These are phyloP conservation scores for Ustilago shanxiensis DNA, from an alignment of 1,284 basidiomycete genomes.

Conservation along the genomic window DNA sequence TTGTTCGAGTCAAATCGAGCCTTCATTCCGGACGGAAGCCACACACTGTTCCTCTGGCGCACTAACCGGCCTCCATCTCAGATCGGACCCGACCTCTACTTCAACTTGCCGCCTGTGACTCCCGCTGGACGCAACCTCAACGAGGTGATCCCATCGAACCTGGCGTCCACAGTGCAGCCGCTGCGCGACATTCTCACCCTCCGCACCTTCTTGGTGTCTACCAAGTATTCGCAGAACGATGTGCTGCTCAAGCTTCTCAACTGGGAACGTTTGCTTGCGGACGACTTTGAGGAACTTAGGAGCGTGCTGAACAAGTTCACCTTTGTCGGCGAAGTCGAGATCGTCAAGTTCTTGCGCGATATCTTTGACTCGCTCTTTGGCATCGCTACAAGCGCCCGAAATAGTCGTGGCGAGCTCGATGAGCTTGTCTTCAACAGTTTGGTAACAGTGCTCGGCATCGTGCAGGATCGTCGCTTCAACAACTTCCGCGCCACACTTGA, in stretches of 20 bases:
- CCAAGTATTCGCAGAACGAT: slow-evolving; percentile 90
- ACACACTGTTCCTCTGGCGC: slow-evolving; percentile 75
- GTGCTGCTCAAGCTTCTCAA: slow-evolving; percentile 84
- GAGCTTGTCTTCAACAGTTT: slow-evolving; percentile 89
- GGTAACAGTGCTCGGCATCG: slow-evolving; percentile 83
- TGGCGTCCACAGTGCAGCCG: slow-evolving; percentile 60
- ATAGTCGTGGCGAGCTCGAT: slow-evolving; percentile 84
- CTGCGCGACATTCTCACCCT: slow-evolving; percentile 81
- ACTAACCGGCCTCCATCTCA: slow-evolving; percentile 46
- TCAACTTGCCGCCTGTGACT: slow-evolving; percentile 77
- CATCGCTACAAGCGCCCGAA: slow-evolving; percentile 82
- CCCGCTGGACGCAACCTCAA: slow-evolving; percentile 74
- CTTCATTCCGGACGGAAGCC: slow-evolving; percentile 91
- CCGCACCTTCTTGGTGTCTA: slow-evolving; percentile 91
- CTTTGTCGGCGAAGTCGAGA: slow-evolving; percentile 80
- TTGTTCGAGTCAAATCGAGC: slow-evolving; percentile 82
- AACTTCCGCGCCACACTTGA: slow-evolving; percentile 92
- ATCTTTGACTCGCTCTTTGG: slow-evolving; percentile 94
- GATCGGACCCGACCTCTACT: slow-evolving; percentile 75
- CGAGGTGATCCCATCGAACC: slow-evolving; percentile 57
- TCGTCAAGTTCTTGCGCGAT: slow-evolving; percentile 90
- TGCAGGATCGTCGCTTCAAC: slow-evolving; percentile 86
- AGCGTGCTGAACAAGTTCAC: slow-evolving; percentile 86
- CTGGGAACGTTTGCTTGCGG: slow-evolving; percentile 76
- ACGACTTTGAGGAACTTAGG: slow-evolving; percentile 77